A percentile compares a stretch with the other conserved stretches of the same genome.
Evolutionary conservation across 2,329 filamentous ascomycete species (phyloP).

Genomic region (Phialophora verrucosa): DNA sequence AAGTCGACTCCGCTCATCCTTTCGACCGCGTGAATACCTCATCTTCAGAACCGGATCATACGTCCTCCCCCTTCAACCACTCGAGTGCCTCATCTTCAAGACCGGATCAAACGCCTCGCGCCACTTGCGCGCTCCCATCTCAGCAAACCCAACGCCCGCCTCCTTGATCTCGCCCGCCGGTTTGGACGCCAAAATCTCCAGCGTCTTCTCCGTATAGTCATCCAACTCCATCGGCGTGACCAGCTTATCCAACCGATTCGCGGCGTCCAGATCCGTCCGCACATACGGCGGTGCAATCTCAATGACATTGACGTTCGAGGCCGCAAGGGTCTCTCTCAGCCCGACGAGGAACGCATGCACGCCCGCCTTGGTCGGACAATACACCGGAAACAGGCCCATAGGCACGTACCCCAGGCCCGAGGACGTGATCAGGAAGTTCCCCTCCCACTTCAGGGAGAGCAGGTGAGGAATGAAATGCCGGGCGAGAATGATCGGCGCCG

Average conservation of each 20-base stretch:
- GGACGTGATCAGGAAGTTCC: conserved; percentile 43
- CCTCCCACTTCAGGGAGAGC: conserved; percentile 26
- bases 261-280: conserved; percentile 45
- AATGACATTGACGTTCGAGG: conserved; percentile 44
- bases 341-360: conserved; percentile 42
- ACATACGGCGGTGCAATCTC: conserved; percentile 49
- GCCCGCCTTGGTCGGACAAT: conserved; percentile 45
- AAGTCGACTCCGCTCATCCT: too few species aligned
- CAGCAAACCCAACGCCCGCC: conserved; percentile 42
- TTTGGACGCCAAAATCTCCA: conserved; percentile 33
- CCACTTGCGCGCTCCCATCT: conserved; percentile 33
- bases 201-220: conserved; percentile 44
- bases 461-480: conserved; percentile 42
- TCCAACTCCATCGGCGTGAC: conserved; percentile 43
- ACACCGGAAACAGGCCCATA: conserved; percentile 42
- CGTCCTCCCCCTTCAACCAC: background rate
- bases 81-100: conserved; percentile 14
- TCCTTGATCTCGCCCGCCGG: conserved; percentile 42
- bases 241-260: conserved; percentile 39
- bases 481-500: conserved; percentile 42
- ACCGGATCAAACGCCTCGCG: conserved; percentile 28
- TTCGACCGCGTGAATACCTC: too few species aligned
- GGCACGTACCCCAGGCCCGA: conserved; percentile 43
- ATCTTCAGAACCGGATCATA: too few species aligned
- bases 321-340: conserved; percentile 41